Conservation (phyloP, 177 flowering plant species). For the Vitis hybrid region DNA sequence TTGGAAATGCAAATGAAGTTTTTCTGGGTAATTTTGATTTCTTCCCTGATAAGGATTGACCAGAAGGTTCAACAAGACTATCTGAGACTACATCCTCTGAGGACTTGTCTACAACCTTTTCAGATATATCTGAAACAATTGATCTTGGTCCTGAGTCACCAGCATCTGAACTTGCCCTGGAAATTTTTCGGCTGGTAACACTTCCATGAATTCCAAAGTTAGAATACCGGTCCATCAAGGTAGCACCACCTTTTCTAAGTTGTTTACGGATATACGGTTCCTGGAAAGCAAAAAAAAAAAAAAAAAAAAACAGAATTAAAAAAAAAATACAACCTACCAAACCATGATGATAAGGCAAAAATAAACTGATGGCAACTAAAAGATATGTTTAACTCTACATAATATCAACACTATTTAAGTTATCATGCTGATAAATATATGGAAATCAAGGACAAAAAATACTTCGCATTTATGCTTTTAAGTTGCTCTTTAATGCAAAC, state of each 20-base stretch:
- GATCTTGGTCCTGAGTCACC: slow-evolving; percentile 19
- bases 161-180: slow-evolving; percentile 33
- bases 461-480: too few relatives aligned
- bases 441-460: neutral
- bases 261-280: slow-evolving; percentile 38
- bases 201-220: slow-evolving; percentile 16
- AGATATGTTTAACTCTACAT: neutral
- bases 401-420: neutral
- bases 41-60: slow-evolving; percentile 22
- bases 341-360: neutral
- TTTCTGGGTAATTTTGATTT: slow-evolving; percentile 16
- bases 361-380: neutral
- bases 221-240: slow-evolving; percentile 10
- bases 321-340: neutral
- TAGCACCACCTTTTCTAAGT: slow-evolving; percentile 23
- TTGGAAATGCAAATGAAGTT: slow-evolving; percentile 21
- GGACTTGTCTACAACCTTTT: slow-evolving; percentile 11
- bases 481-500: too few relatives aligned
- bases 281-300: slow-evolving; percentile 19
- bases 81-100: slow-evolving; percentile 24
- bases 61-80: slow-evolving; percentile 25
- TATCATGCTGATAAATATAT: neutral
- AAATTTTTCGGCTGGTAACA: slow-evolving; percentile 10
- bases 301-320: neutral
- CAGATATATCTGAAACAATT: slow-evolving; percentile 10